A percentile compares a stretch with the other conserved stretches of the same genome.
These are phyloP conservation scores for Malus hybrid DNA, from an alignment of 331 rosid species.

Conservation along the genomic window DNA sequence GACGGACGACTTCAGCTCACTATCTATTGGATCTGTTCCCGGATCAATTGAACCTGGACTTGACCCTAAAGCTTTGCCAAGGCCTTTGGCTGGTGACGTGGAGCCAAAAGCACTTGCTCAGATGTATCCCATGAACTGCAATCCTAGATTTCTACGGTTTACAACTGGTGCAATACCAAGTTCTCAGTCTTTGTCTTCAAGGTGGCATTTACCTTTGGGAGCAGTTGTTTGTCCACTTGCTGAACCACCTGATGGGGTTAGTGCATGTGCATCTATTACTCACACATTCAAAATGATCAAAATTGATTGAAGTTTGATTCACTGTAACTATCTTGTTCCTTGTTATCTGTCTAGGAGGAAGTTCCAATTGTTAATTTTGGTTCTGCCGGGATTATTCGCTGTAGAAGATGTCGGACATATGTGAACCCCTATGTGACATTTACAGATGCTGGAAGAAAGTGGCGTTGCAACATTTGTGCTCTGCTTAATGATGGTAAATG, in stretches of 20 bases:
- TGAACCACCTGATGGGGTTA: constrained; percentile 81
- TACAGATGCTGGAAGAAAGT: constrained; percentile 94
- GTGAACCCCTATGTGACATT: constrained; percentile 87
- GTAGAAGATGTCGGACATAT: constrained; percentile 97
- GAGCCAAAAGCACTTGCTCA: constrained; percentile 56
- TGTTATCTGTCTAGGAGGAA: constrained; percentile 60
- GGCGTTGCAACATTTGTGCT: constrained; percentile 88
- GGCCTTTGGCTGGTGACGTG: constrained; percentile 88
- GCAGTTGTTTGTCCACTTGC: constrained; percentile 99
- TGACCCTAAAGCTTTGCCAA: constrained; percentile 72
- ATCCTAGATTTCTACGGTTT: constrained; percentile 68
- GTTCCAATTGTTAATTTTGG: constrained; percentile 80
- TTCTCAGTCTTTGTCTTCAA: constrained; percentile 90
- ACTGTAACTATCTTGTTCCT: constrained; percentile 11
- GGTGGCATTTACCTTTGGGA: constrained; percentile 99
- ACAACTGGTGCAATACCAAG: constrained; percentile 83
- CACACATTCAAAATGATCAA: constrained; percentile 10
- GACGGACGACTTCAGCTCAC: constrained; percentile 80
- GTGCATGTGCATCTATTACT: constrained; percentile 23
- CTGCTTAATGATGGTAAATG: constrained; percentile 91
- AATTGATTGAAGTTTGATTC: neutral
- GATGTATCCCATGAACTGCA: constrained; percentile 64
- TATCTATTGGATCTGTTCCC: constrained; percentile 59
- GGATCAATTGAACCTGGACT: constrained; percentile 82
- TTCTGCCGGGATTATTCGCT: constrained; percentile 80